A percentile compares a stretch with the other conserved stretches of the same genome.
These are phyloP conservation scores for Raffaelea arxii DNA, from an alignment of 2,329 filamentous ascomycete genomes.

Conservation along the genomic window DNA sequence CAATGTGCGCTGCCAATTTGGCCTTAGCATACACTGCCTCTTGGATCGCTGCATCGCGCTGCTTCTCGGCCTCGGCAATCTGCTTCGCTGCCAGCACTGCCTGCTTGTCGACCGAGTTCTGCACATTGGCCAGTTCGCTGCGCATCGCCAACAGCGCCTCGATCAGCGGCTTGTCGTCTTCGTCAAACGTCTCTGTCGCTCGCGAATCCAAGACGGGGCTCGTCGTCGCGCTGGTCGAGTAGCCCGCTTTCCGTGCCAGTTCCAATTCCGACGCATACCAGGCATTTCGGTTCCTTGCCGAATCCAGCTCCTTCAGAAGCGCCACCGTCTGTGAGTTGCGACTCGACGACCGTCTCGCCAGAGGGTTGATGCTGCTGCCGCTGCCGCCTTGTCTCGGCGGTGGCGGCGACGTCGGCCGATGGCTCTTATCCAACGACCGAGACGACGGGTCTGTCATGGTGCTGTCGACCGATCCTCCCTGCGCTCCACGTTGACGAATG, in stretches of 20 bases:
- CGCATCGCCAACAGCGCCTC: slow-evolving; percentile 91
- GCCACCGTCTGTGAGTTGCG: slow-evolving; percentile 60
- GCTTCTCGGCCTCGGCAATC: slow-evolving; percentile 88
- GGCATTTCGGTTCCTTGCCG: slow-evolving; percentile 75
- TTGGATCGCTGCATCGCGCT: slow-evolving; percentile 85
- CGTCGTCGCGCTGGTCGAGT: slow-evolving; percentile 60
- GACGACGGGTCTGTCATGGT: slow-evolving; percentile 32
- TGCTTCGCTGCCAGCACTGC: slow-evolving; percentile 75
- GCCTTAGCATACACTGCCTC: slow-evolving; percentile 95
- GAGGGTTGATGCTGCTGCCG: slow-evolving; percentile 37
- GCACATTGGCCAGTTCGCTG: slow-evolving; percentile 78
- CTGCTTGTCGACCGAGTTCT: slow-evolving; percentile 81
- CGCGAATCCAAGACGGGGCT: slow-evolving; percentile 69
- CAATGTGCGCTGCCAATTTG: slow-evolving; percentile 67
- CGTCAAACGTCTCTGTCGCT: slow-evolving; percentile 68
- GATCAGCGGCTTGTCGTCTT: slow-evolving; percentile 84
- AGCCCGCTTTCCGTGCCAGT: slow-evolving; percentile 82
- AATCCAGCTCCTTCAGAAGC: slow-evolving; percentile 77
- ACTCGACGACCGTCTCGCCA: slow-evolving; percentile 50
- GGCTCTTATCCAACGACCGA: not conserved
- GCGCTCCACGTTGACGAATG: slow-evolving; percentile 42
- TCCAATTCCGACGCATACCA: slow-evolving; percentile 97
- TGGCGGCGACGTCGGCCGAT: slow-evolving; percentile 46
- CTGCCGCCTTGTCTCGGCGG: slow-evolving; percentile 44
- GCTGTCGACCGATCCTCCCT: slow-evolving; percentile 61